Base-by-base conservation (phyloP, 257 asterid species). In the Apocynum venetum region DNA sequence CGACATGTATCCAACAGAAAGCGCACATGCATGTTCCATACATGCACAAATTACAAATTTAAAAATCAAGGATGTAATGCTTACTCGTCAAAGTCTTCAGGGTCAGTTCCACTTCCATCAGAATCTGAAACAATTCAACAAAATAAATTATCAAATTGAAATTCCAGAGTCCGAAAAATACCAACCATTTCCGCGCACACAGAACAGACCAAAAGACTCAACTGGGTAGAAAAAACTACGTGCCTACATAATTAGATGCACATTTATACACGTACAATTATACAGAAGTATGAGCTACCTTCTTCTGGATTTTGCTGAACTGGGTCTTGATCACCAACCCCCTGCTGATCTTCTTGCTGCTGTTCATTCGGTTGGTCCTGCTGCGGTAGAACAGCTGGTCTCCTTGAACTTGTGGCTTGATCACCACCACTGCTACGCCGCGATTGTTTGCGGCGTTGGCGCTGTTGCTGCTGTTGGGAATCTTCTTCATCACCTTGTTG, bases 11-110 rank as follows among this genome's bases (percentile, higher is more conserved):
- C 4, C 8, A 1, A 41, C 11, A 51, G 46, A 74, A 77, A 43
- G 40, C 6, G 59, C 47, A 76, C 85, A 77, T 79, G 85, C 87
- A 84, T 64, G 77, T 72, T 52, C 41, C 61, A 68, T 7, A 65
- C 71, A 71, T 59, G 55, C 60, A 61, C 68, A n/a, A 60, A 72
- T 35, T 6, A 20, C 46, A 8, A 71, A 52, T 12, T 52, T 11
- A 31, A 47, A 57, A 49, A 56, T 36, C 31, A 17, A 48, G 75
- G 2, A 72, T 14, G 47, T 2, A 20, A 51, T 46, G 44, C 76
- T 78, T 78, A 85, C 88, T 85, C 88, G 52, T 80, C 86, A 77
- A 80, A 85, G 57, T 79, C 86, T 77, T 85, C 88, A 25, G 88
- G 88, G 53, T 82, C 88, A 60, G 86, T 82, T 47, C 88, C 88